Conservation (phyloP, 2,329 filamentous ascomycete species). For the Fusarium palustre region DNA sequence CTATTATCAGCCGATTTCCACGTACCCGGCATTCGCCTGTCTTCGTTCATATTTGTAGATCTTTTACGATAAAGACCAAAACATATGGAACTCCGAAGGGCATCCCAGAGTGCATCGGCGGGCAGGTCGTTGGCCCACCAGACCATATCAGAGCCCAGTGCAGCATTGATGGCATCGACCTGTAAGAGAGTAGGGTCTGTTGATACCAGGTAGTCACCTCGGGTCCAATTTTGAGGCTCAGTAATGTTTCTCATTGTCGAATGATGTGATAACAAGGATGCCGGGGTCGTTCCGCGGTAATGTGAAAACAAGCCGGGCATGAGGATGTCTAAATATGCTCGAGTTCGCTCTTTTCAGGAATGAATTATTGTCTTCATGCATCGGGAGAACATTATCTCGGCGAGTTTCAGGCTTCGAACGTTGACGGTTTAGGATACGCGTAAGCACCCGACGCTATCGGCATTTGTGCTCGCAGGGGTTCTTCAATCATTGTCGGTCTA, state of each 20-base stretch:
- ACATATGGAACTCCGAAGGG: not conserved
- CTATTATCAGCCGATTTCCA: accelerated
- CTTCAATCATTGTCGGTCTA: not conserved
- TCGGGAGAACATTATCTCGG: not conserved
- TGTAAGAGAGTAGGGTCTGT: not conserved
- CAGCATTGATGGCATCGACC: slow-evolving; percentile 2
- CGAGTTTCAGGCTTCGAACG: not conserved
- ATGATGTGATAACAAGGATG: not conserved
- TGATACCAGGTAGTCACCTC: not conserved
- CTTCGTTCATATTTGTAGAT: accelerated
- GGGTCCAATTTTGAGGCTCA: not conserved
- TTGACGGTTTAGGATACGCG: not conserved
- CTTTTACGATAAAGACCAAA: not conserved
- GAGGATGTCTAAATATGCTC: not conserved
- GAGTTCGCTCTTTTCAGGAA: not conserved
- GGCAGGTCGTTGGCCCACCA: slow-evolving; percentile 5
- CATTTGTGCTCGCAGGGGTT: not conserved
- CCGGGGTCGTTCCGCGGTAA: not conserved
- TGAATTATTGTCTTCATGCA: not conserved
- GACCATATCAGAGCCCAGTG: not conserved
- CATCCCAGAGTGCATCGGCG: not conserved
- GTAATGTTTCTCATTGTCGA: not conserved
- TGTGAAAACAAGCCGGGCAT: not conserved
- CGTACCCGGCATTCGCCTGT: not conserved
- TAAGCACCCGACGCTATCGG: not conserved